A percentile compares a stretch with the other conserved stretches of the same genome.
Conservation (phyloP, 1,284 basidiomycete genomes). For the Xerocomus minutiporus region DNA sequence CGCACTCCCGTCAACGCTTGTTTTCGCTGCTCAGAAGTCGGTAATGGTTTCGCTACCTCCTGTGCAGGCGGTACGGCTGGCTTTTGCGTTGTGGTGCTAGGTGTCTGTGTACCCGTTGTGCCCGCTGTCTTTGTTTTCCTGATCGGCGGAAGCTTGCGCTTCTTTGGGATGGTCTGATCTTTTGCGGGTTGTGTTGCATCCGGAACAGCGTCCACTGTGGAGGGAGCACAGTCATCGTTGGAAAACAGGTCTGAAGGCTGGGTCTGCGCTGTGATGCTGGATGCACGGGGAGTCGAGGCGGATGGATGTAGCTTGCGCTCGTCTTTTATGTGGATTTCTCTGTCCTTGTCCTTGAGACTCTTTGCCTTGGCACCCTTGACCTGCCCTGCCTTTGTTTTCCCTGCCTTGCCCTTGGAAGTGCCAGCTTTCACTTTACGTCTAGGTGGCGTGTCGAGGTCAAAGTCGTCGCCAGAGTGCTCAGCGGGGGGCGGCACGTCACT, state of each 20-base stretch:
- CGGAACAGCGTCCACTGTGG: conserved; percentile 25
- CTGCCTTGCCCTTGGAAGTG: conserved; percentile 22
- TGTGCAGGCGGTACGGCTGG: conserved; percentile 21
- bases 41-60: conserved; percentile 23
- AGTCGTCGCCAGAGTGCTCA: conserved; percentile 35
- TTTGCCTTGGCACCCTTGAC: conserved; percentile 21
- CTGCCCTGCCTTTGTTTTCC: conserved; percentile 15
- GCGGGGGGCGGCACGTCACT: conserved; percentile 12
- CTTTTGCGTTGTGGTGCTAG: conserved; percentile 31
- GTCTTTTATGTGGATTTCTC: conserved; percentile 37
- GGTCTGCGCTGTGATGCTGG: conserved; percentile 26
- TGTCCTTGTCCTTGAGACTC: conserved; percentile 31
- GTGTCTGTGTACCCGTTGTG: conserved; percentile 24
- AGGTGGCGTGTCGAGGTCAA: conserved; percentile 30
- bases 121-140: conserved; percentile 59
- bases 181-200: conserved; percentile 27
- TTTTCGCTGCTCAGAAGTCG: conserved; percentile 35
- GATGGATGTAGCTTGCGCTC: conserved; percentile 34
- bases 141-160: conserved; percentile 65
- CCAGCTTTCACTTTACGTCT: conserved; percentile 28
- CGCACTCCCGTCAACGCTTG: conserved; percentile 39
- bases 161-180: conserved; percentile 41
- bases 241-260: conserved; percentile 28
- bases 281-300: conserved; percentile 20
- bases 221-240: conserved; percentile 21